Evolutionary conservation across 1,284 basidiomycete genomes (phyloP).

Genomic region (Ustilago hordei): DNA sequence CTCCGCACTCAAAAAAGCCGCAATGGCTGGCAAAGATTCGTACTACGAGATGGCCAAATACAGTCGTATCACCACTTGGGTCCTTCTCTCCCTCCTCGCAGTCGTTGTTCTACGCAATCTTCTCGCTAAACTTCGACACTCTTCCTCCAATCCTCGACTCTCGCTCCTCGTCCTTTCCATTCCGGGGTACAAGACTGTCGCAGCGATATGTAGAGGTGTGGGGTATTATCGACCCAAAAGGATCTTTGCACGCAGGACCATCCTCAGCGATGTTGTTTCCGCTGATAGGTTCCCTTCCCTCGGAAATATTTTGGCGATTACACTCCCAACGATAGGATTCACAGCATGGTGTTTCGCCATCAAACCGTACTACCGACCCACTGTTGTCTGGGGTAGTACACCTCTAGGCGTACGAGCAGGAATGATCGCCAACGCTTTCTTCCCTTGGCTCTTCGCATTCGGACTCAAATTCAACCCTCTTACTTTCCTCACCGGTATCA

Average conservation of each 20-base stretch:
- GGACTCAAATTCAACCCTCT: constrained; percentile 65
- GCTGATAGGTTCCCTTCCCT: constrained; percentile 43
- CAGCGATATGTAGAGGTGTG: constrained; percentile 33
- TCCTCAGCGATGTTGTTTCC: constrained; percentile 29
- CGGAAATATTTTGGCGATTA: constrained; percentile 35
- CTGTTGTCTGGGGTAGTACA: constrained; percentile 52
- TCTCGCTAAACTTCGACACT: constrained; percentile 21
- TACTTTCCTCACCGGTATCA: constrained; percentile 56
- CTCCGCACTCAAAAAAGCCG: constrained; percentile 39
- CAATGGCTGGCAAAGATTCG: constrained; percentile 48
- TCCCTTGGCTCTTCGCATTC: constrained; percentile 60
- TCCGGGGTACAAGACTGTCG: constrained; percentile 24
- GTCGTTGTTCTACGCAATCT: constrained; percentile 31
- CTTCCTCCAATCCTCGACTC: constrained; percentile 8
- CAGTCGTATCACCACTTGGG: constrained; percentile 80
- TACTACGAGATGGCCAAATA: constrained; percentile 86
- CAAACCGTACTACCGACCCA: constrained; percentile 58
- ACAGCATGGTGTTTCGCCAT: constrained; percentile 51
- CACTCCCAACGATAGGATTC: constrained; percentile 30
- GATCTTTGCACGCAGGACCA: constrained; percentile 28
- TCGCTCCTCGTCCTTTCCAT: constrained; percentile 15
- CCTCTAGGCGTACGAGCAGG: constrained; percentile 60
- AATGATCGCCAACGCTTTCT: constrained; percentile 59
- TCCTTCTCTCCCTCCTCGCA: constrained; percentile 32
- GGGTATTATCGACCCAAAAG: constrained; percentile 44